A percentile compares a stretch with the other conserved stretches of the same genome.
Evolutionary conservation across 2,329 filamentous ascomycete genomes (phyloP).

Genomic region (Aureobasidium vineae): DNA sequence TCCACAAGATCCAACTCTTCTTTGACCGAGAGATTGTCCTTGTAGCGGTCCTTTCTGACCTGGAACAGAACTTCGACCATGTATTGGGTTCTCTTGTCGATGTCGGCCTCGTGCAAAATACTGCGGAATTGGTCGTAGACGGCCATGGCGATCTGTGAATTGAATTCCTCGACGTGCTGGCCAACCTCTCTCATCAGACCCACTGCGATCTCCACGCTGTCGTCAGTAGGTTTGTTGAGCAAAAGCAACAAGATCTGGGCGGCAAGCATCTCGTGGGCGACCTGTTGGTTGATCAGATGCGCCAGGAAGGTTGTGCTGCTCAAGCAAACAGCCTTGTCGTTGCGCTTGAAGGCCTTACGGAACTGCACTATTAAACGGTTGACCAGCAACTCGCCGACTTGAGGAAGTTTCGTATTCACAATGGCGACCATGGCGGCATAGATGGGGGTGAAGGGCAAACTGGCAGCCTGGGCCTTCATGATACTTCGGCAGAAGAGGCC

Average conservation of each 20-base stretch:
- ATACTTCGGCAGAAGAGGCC: slow-evolving; percentile 94
- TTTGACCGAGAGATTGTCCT: slow-evolving; percentile 85
- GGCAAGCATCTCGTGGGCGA: slow-evolving; percentile 88
- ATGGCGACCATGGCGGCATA: slow-evolving; percentile 95
- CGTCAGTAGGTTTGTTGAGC: slow-evolving; percentile 92
- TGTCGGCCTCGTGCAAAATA: slow-evolving; percentile 93
- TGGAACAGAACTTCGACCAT: slow-evolving; percentile 99
- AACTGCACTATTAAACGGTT: slow-evolving; percentile 87
- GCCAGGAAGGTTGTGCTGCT: slow-evolving; percentile 93
- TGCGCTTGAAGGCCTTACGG: slow-evolving; percentile 90
- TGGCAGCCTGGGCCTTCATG: slow-evolving; percentile 97
- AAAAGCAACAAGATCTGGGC: slow-evolving; percentile 91
- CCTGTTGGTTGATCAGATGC: slow-evolving; percentile 93
- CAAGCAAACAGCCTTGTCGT: slow-evolving; percentile 94
- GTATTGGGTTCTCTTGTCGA: slow-evolving; percentile 98
- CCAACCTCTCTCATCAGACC: slow-evolving; percentile 90
- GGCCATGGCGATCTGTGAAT: slow-evolving; percentile 76
- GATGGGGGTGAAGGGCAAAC: slow-evolving; percentile 92
- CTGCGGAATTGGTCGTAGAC: slow-evolving; percentile 96
- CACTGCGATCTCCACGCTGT: slow-evolving; percentile 96
- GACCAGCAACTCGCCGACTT: slow-evolving; percentile 87
- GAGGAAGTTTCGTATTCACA: slow-evolving; percentile 94
- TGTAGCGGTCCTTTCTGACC: slow-evolving; percentile 93
- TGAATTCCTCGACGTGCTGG: slow-evolving; percentile 94
- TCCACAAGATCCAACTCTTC: slow-evolving; percentile 95